Base-by-base conservation (phyloP, 768 basidiomycete genomes). In the Lyophyllum shimeji region DNA sequence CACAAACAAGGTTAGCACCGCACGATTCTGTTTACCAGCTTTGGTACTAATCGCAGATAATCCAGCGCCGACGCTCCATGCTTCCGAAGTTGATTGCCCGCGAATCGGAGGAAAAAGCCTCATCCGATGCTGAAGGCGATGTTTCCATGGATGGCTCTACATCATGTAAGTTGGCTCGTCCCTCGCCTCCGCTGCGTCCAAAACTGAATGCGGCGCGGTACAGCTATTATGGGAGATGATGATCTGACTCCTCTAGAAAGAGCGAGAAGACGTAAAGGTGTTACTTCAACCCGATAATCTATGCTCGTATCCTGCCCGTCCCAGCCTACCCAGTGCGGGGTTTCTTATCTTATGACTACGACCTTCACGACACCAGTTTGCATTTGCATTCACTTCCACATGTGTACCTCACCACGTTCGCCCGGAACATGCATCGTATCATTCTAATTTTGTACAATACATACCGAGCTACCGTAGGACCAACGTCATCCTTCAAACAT, bases 61-160 rank as follows among this genome's bases (percentile, higher is more conserved):
- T 55, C 20, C 61, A 90, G 87, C 85, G 87, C 21, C 86, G 89
- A 20, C 82, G 85, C 47, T 89, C 90, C 3, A 84, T 88, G 78
- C 69, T 90, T 44, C 89, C 90, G 0, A 86, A 82, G 60, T 68
- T 82, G 21, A 74, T 86, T 61, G 71, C 77, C 17, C 73, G 71
- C 1, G 59, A 66, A 31, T 50, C 65, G 31, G 65, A 63, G 49
- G 67, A 66, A 46, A 56, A 47, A 25, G 53, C 59, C 45, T 46
- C 67, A 13, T 65, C 65, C 3, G 70, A 72, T 21, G 64, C 57
- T 4, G 70, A 75, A 18, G 70, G 62, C 9, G 77, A 78, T 55
- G 70, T 69, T 4, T 79, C 77, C 31, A 69, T 80, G 64, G 77
- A 80, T 55, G 74, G 74, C 7, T 80, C 79, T 2, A 66, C 70